Conservation (phyloP, 768 basidiomycete species). For the Lactifluus piperatus region DNA sequence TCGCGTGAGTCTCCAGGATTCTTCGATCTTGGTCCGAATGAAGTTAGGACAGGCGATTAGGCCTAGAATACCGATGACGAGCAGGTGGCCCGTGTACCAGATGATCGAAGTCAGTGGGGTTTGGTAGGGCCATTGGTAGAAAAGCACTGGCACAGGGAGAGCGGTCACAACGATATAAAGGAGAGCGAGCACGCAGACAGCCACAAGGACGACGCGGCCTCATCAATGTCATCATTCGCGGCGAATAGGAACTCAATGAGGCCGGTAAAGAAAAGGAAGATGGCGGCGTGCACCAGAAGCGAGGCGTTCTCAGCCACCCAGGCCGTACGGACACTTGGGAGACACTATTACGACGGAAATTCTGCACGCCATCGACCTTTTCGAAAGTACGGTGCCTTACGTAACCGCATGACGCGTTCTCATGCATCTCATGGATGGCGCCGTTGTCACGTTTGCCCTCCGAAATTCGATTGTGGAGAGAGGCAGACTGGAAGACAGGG, state of each 20-base stretch:
- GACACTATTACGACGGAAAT: too few relatives aligned
- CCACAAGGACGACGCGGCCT: background rate
- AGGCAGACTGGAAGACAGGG: too few relatives aligned
- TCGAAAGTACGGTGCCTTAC: background rate
- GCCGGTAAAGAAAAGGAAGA: constrained; percentile 1
- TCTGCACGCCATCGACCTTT: background rate
- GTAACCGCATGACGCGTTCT: background rate
- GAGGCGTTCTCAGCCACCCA: background rate
- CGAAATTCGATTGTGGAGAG: too few relatives aligned
- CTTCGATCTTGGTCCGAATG: background rate
- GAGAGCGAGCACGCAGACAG: background rate
- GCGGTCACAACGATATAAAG: background rate
- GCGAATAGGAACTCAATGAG: background rate
- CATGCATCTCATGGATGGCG: too few relatives aligned
- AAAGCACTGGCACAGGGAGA: background rate
- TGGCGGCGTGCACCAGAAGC: background rate
- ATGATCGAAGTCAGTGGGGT: background rate
- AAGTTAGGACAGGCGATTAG: background rate
- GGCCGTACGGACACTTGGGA: too few relatives aligned
- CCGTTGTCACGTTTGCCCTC: too few relatives aligned
- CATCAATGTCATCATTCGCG: background rate
- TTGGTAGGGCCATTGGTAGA: background rate
- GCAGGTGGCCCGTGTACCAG: background rate
- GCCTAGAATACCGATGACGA: background rate
- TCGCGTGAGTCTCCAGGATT: background rate